phyloP scores from a whole-genome alignment of 2,329 filamentous ascomycete genomes.

The Pyrenophora tritici-repentis region DNA sequence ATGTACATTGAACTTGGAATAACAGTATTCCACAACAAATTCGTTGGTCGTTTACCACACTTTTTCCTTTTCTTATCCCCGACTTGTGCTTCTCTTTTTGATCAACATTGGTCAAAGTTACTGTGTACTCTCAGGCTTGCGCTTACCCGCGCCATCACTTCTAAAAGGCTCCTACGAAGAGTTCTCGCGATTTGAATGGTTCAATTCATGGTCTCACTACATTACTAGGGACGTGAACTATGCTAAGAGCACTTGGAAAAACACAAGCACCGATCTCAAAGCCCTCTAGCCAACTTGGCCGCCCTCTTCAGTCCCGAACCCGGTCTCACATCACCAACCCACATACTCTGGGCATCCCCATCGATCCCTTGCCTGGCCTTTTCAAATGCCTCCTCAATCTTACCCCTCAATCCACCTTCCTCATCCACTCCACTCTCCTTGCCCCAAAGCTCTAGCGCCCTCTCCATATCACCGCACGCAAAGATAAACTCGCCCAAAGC shows the following conservation, averaged over 20 bases:
- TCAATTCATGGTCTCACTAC: too few relatives aligned
- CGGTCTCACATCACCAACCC: slow-evolving; percentile 30
- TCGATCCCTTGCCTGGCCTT: slow-evolving; percentile 37
- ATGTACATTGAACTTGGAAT: slow-evolving; percentile 3
- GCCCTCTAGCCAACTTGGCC: slow-evolving; percentile 18
- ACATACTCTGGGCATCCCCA: slow-evolving; percentile 31
- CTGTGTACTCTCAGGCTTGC: too few relatives aligned
- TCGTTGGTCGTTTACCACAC: too few relatives aligned
- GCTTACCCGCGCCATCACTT: too few relatives aligned
- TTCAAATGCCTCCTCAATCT: slow-evolving; percentile 32
- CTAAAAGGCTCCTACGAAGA: too few relatives aligned
- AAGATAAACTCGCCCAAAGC: slow-evolving; percentile 39
- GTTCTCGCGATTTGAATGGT: too few relatives aligned
- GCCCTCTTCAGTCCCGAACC: slow-evolving; percentile 32
- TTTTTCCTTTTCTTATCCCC: too few relatives aligned
- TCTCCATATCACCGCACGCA: slow-evolving; percentile 42
- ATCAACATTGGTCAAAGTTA: too few relatives aligned
- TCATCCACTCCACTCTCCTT: slow-evolving; percentile 4
- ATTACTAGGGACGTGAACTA: too few relatives aligned
- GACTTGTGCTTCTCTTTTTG: too few relatives aligned
- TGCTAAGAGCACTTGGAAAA: too few relatives aligned
- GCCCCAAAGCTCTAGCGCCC: slow-evolving; percentile 29
- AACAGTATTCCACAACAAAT: too few relatives aligned
- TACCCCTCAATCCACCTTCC: slow-evolving; percentile 13
- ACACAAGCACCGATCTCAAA: not conserved